phyloP scores from a whole-genome alignment of 306 rosid genomes.

The Vicia faba region DNA sequence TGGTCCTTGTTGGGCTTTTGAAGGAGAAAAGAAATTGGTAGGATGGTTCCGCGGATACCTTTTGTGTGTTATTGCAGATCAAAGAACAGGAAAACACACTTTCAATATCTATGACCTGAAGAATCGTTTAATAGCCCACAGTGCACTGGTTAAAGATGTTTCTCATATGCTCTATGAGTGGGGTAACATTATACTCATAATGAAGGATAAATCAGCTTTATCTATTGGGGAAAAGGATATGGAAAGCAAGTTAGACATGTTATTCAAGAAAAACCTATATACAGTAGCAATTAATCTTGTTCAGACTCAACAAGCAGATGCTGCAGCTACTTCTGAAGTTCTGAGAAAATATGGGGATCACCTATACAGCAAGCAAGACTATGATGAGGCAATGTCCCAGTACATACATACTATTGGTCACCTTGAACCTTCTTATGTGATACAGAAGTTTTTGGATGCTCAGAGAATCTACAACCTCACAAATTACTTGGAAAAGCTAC shows the following conservation, averaged over 20 bases:
- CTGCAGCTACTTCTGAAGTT: slow-evolving; percentile 98
- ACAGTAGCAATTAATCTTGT: slow-evolving; percentile 94
- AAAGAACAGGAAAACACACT: slow-evolving; percentile 73
- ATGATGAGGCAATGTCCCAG: slow-evolving; percentile 96
- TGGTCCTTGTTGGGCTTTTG: slow-evolving; percentile 99
- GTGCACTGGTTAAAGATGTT: slow-evolving; percentile 75
- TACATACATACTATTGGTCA: slow-evolving; percentile 93
- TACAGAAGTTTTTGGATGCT: slow-evolving; percentile 96
- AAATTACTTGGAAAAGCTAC: slow-evolving; percentile 93
- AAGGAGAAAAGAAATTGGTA: slow-evolving; percentile 89
- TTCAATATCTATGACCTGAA: slow-evolving; percentile 92
- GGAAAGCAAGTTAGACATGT: slow-evolving; percentile 99
- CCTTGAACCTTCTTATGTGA: slow-evolving; percentile 97
- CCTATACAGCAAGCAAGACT: slow-evolving; percentile 92
- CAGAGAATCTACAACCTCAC: slow-evolving; percentile 96
- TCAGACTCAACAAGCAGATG: slow-evolving; percentile 98
- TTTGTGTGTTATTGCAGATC: slow-evolving; percentile 90
- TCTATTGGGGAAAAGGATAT: slow-evolving; percentile 98
- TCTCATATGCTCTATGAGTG: slow-evolving; percentile 97
- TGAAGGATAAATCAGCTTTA: slow-evolving; percentile 83
- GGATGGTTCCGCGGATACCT: slow-evolving; percentile 99
- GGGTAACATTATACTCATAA: slow-evolving; percentile 91
- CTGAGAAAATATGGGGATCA: slow-evolving; percentile 93
- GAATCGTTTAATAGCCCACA: slow-evolving; percentile 91
- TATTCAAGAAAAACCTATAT: slow-evolving; percentile 91